Percentiles rank a stretch among this genome's conserved stretches.
These are phyloP conservation scores for Cystofilobasidium bisporidii DNA, from an alignment of 768 basidiomycete species.

Conservation along the genomic window DNA sequence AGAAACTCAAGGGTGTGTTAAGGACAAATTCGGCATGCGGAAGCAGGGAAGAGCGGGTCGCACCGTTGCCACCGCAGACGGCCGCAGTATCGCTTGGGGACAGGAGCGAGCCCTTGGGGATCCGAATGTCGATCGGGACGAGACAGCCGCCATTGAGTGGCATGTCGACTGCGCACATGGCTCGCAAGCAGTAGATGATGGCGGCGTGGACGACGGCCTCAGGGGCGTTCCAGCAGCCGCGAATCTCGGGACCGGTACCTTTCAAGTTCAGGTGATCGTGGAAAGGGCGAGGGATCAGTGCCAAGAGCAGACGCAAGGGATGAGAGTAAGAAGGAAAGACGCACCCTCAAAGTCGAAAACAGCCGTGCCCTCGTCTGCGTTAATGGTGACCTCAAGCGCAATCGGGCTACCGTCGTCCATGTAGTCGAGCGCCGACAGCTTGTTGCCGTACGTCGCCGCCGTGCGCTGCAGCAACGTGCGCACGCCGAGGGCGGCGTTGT, in stretches of 20 bases:
- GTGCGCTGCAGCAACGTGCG: constrained; percentile 33
- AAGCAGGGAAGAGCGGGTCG: neutral
- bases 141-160: constrained; percentile 23
- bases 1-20: too few relatives aligned
- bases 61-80: constrained; percentile 29
- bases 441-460: constrained; percentile 27
- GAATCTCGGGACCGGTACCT: constrained; percentile 11
- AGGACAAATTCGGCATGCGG: neutral
- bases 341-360: constrained; percentile 32
- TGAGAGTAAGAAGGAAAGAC: too few relatives aligned
- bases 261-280: too few relatives aligned
- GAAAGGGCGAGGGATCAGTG: neutral
- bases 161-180: constrained; percentile 17
- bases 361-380: constrained; percentile 29
- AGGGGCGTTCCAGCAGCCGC: constrained; percentile 32
- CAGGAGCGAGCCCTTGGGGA: constrained; percentile 28
- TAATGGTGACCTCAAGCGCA: constrained; percentile 30
- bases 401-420: constrained; percentile 34
- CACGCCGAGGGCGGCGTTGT: constrained; percentile 34
- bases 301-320: too few relatives aligned
- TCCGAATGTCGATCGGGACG: constrained; percentile 3
- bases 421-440: constrained; percentile 25
- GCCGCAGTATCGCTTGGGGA: constrained; percentile 29
- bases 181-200: constrained; percentile 34
- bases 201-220: constrained; percentile 22